Base-by-base conservation (phyloP, 257 asterid genomes). In the Scutellaria galericulata region DNA sequence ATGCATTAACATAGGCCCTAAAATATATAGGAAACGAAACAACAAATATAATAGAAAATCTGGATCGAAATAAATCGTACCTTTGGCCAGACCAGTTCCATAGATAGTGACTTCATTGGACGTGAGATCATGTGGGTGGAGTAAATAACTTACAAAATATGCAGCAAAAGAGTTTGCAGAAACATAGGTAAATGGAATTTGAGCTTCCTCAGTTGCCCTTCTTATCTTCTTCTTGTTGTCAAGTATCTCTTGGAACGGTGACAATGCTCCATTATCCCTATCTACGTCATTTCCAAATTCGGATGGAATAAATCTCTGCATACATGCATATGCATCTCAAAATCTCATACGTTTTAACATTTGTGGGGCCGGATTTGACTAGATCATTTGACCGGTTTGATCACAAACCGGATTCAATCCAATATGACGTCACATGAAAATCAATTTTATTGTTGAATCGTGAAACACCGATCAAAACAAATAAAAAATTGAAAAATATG, bases 211-310 rank as follows among this genome's bases (percentile, higher is more conserved):
- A 5, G 71, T 76, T 3, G 80, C 86, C 66, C 86, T 76, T 51
- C 86, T 69, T 6, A 82, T 62, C 70, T 61, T 74, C 80, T 73
- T 76, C 82, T 79, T 82, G 7, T 79, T 70, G 6, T 73, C 80
- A 3, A 82, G 68, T 0, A 79, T 20, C 14, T 46, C 57, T 35
- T 79, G 80, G 46, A 76, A 75, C 0, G 83, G 82, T 8, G 79
- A 82, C 6, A 82, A 62, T 5, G 69, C 76, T 69, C 78, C 81
- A 1, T 65, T 63, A 1, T 64, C 80, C 62, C 83, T 64, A 52
- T 78, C 86, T 5, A 76, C 86, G 3, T 79, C 86, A 3, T 79
- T 82, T 37, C 86, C 86, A 70, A 50, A 79, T 54, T 82, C 84
- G 3, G 86, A 76, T 4, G 86, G 86, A 46, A 82, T 79, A 27